Evolutionary conservation across 352 stramenopile species (phyloP), one percentile per base, ranked within the genome.

Genomic region (Phytophthora lateralis): DNA sequence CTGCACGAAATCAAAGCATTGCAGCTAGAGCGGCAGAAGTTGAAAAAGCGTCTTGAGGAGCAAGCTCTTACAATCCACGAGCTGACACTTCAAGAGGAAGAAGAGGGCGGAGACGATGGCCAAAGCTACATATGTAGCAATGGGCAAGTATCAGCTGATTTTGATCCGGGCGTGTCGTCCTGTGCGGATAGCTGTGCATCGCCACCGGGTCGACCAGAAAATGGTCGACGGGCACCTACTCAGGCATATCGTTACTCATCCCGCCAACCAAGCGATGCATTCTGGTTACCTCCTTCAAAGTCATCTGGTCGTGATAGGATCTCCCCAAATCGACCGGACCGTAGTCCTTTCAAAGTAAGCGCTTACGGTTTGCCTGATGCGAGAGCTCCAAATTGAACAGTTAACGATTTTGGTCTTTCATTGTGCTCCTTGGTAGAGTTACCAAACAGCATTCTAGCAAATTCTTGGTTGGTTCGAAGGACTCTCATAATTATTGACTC

Each of bases 21-120:
- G 9, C 69, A 89, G 58, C 38, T 57, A 3, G 77, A 90, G 39
- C 68, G 69, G 29, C 41, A 60, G 5, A 80, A 76, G 54, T 60
- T 90, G 18, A 76, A 74, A 45, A 69, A 64, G 20, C 66, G 62
- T 11, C 30, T 93, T 1, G 63, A 88, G 12, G 79, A 90, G 21
- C 77, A 89, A 60, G 81, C 83, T 4, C 53, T 90, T 32, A 93
- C 83, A 8, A 90, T 93, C 53, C 83, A 93, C 37, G 83, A 93
- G 53, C 71, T 93, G 21, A 93, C 83, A 1, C 63, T 93, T 6
- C 79, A 93, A 67, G 83, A 90, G 49, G 82, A 91, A 17, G 68
- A 80, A 9, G 55, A 78, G 0, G 61, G 69, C 3, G 66, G 29
- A 9, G 61, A 63, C 11, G 47, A 55, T 39, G 52, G 74, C 3